Evolutionary conservation across 2,329 filamentous ascomycete species (phyloP).

Genomic region (Scolecobasidium constrictum): DNA sequence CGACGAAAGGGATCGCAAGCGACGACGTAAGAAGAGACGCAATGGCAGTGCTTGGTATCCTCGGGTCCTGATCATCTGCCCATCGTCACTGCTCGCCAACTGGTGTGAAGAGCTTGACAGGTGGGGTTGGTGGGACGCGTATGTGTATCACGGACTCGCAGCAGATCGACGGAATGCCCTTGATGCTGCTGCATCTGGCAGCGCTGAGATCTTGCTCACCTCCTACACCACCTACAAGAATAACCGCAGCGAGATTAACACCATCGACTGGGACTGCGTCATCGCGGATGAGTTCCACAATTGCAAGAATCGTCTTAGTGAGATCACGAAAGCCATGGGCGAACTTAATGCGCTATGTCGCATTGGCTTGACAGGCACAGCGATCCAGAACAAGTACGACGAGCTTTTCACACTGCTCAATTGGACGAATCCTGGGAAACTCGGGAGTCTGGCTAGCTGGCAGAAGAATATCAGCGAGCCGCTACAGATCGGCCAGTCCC

Average conservation of each 20-base stretch:
- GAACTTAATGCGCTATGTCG: constrained; percentile 84
- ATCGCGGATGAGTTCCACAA: constrained; percentile 89
- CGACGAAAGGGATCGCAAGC: constrained; percentile 72
- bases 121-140: constrained; percentile 95
- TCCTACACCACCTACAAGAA: constrained; percentile 82
- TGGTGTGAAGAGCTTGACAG: constrained; percentile 78
- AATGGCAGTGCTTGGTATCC: constrained; percentile 64
- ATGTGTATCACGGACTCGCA: constrained; percentile 62
- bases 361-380: constrained; percentile 87
- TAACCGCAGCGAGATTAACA: constrained; percentile 68
- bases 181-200: constrained; percentile 60
- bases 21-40: constrained; percentile 76
- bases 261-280: constrained; percentile 84
- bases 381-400: constrained; percentile 96
- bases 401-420: constrained; percentile 94
- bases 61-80: constrained; percentile 74
- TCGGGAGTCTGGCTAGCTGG: constrained; percentile 65
- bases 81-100: constrained; percentile 77
- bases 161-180: constrained; percentile 59
- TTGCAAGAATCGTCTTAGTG: constrained; percentile 69
- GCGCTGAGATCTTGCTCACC: constrained; percentile 83
- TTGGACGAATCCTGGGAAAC: constrained; percentile 80
- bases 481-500: constrained; percentile 77
- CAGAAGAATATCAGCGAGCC: constrained; percentile 66
- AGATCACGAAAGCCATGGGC: constrained; percentile 77